phyloP scores from a whole-genome alignment of 352 stramenopile species.

The Globisporangium cystogenes region DNA sequence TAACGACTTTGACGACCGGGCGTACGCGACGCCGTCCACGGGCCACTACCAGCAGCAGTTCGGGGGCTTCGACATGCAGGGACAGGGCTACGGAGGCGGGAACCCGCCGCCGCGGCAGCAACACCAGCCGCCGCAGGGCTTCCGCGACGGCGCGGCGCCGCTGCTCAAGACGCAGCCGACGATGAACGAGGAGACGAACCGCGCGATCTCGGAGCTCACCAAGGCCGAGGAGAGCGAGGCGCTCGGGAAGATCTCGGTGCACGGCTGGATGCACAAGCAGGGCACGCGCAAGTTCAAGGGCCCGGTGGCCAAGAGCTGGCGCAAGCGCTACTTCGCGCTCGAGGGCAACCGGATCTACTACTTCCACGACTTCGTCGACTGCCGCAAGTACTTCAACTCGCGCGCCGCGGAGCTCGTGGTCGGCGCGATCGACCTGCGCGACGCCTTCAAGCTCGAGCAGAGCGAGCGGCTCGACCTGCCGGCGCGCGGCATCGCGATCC shows the following conservation, averaged over 20 bases:
- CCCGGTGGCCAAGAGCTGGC: slow-evolving; percentile 73
- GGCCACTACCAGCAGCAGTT: background rate
- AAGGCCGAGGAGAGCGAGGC: slow-evolving; percentile 40
- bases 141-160: background rate
- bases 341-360: slow-evolving; percentile 86
- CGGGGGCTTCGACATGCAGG: no score
- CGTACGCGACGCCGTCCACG: background rate
- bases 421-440: slow-evolving; percentile 65
- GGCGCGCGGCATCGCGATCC: slow-evolving; percentile 59
- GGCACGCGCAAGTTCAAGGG: slow-evolving; percentile 78
- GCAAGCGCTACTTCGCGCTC: slow-evolving; percentile 79
- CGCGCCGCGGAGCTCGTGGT: slow-evolving; percentile 71
- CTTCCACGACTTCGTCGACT: slow-evolving; percentile 81
- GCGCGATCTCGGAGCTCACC: slow-evolving; percentile 61
- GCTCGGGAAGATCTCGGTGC: slow-evolving; percentile 64
- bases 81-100: no score
- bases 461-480: slow-evolving; percentile 70
- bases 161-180: slow-evolving; percentile 11
- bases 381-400: slow-evolving; percentile 83
- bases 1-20: background rate
- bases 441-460: slow-evolving; percentile 77
- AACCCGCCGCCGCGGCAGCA: background rate
- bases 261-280: slow-evolving; percentile 86
- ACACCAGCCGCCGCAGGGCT: background rate
- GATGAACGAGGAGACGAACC: slow-evolving; percentile 34